Evolutionary conservation across 1,139 yeast species (phyloP).

Genomic region (Sugiyamaella novakii): DNA sequence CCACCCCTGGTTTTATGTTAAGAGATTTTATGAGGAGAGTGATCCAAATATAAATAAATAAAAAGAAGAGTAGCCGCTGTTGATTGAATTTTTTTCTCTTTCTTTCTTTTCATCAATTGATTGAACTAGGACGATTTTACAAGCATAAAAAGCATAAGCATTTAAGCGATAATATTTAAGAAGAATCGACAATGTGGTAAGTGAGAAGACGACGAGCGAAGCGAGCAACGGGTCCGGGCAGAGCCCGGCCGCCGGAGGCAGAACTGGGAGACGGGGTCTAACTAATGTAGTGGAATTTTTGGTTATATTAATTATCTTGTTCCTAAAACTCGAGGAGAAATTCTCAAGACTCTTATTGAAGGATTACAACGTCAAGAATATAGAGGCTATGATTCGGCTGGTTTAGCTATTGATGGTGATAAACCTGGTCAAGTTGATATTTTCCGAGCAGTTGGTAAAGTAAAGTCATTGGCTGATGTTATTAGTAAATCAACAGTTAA

Average conservation of each 20-base stretch:
- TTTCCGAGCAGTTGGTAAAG: slow-evolving; percentile 90
- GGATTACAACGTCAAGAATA: slow-evolving; percentile 94
- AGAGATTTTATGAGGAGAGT: neutral
- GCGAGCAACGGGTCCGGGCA: slow-evolving; percentile 4
- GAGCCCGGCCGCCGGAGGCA: slow-evolving; percentile 8
- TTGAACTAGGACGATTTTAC: too few species aligned
- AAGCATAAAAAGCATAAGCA: too few species aligned
- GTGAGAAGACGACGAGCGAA: slow-evolving; percentile 1
- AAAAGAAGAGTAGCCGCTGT: slow-evolving; percentile 5
- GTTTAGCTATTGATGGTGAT: slow-evolving; percentile 93
- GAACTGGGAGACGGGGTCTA: too few species aligned
- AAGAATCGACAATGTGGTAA: slow-evolving; percentile 10
- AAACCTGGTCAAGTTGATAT: slow-evolving; percentile 53
- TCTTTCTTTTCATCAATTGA: neutral
- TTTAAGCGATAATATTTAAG: too few species aligned
- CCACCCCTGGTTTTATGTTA: slow-evolving; percentile 15
- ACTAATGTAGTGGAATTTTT: slow-evolving; percentile 79
- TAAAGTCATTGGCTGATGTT: slow-evolving; percentile 72
- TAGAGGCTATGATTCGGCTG: slow-evolving; percentile 98
- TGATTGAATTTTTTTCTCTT: neutral
- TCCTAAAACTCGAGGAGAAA: slow-evolving; percentile 89
- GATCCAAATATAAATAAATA: slow-evolving; percentile 6
- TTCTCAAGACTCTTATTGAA: slow-evolving; percentile 82
- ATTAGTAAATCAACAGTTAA: slow-evolving; percentile 53
- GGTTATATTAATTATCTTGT: slow-evolving; percentile 97